A percentile compares a stretch with the other conserved stretches of the same genome.
phyloP scores from a whole-genome alignment of 495 filamentous ascomycete species.

The Aspergillus mulundensis region DNA sequence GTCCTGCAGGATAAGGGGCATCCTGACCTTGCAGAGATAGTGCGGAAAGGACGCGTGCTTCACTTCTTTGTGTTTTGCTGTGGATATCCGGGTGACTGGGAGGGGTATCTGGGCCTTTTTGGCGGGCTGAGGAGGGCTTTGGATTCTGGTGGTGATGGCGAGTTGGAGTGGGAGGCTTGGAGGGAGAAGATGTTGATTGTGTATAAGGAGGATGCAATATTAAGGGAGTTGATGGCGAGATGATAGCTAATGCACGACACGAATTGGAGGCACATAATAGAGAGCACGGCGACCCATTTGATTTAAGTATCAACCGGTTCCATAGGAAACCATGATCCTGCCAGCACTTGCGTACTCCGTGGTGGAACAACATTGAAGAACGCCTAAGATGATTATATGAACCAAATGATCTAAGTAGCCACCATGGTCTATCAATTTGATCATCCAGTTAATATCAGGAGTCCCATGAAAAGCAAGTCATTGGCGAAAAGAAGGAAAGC shows the following conservation, averaged over 20 bases:
- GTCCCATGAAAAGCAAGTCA: neutral
- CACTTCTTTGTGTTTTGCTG: constrained; percentile 38
- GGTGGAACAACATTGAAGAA: neutral
- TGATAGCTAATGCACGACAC: no score
- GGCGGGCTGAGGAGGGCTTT: constrained; percentile 29
- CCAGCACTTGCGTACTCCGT: neutral
- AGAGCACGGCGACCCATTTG: no score
- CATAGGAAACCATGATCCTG: no score
- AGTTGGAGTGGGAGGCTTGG: constrained; percentile 33
- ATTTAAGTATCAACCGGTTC: no score
- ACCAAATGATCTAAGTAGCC: neutral
- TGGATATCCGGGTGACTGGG: constrained; percentile 34
- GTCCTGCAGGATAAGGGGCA: constrained; percentile 31
- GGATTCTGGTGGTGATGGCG: constrained; percentile 17
- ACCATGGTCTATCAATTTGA: neutral
- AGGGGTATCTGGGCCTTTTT: constrained; percentile 40
- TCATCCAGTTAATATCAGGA: neutral
- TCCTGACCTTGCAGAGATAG: constrained; percentile 25
- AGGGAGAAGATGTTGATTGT: constrained; percentile 24
- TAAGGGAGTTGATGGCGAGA: constrained; percentile 11
- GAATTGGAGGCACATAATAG: no score
- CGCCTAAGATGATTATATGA: neutral
- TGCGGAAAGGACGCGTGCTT: constrained; percentile 30
- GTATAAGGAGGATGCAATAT: constrained; percentile 26
- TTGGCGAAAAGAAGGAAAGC: neutral